Base-by-base conservation (phyloP, 768 basidiomycete species). In the Calocera viscosa region DNA sequence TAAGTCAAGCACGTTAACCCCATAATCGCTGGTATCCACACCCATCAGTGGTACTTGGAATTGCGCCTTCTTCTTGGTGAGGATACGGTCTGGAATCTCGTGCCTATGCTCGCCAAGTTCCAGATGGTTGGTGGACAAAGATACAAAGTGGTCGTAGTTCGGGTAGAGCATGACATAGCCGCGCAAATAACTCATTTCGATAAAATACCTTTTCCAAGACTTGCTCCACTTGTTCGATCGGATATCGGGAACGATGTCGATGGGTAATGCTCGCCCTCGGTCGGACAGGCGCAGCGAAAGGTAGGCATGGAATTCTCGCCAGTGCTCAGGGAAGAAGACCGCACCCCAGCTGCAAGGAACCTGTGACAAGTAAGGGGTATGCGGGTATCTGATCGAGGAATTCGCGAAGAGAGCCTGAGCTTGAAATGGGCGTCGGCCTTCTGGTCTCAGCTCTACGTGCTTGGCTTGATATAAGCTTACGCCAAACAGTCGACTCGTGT, bases 281-380 rank as follows among this genome's bases (percentile, higher is more conserved):
- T 84, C 82, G n/a, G 84, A 80, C n/a, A 91, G 82, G 30, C 91
- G 86, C n/a, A 81, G 72, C 40, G 83, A 71, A 69, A 93, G 84
- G 73, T 90, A 93, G 64, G 78, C 76, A 76, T 94, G 90, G 75
- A 93, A 94, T 74, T 90, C 89, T 70, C 85, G 83, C 91, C 91
- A 93, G 71, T 88, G 86, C 70, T 90, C 83, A 12, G 92, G 91
- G 73, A 94, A 94, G 78, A 93, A 94, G 39, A 91, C 80, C 1
- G 90, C 91, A 16, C 91, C 92, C 91, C 91, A 94, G 76, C 89
- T 91, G 75, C 91, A 93, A 0, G 91, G 92, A 11, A 91, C 84
- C 67, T 90, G 88, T 0, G 90, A 91, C 47, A 94, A 82, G 74
- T 91, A 94, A 0, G 92, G 91, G 0, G 84, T 84, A 49, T 81